These are phyloP conservation scores for Leccinum uliginosum DNA, from an alignment of 768 basidiomycete genomes.

Conservation along the genomic window DNA sequence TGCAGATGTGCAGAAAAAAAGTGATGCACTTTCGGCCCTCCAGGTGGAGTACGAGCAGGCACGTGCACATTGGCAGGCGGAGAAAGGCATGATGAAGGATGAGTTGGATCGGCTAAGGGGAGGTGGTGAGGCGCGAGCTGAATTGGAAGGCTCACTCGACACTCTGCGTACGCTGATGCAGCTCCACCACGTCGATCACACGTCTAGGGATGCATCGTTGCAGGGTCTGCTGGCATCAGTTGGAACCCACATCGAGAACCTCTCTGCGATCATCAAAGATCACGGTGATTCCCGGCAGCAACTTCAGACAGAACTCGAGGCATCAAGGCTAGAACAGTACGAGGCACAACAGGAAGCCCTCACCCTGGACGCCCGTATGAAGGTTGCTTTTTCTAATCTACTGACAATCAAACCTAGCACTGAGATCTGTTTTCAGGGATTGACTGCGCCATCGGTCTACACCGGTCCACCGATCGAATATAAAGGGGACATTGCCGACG, in stretches of 20 bases:
- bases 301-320: constrained; percentile 54
- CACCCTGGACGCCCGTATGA: constrained; percentile 35
- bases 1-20: constrained; percentile 40
- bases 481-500: constrained; percentile 46
- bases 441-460: constrained; percentile 19
- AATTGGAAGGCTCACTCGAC: constrained; percentile 49
- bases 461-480: constrained; percentile 27
- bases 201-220: constrained; percentile 46
- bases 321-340: constrained; percentile 49
- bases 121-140: constrained; percentile 37
- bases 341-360: constrained; percentile 40
- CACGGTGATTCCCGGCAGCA: constrained; percentile 42
- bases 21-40: constrained; percentile 36
- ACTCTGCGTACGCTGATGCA: constrained; percentile 50
- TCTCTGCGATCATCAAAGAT: constrained; percentile 42
- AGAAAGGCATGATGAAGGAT: constrained; percentile 46
- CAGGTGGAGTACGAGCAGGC: constrained; percentile 41
- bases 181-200: constrained; percentile 51
- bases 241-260: constrained; percentile 46
- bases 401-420: background rate
- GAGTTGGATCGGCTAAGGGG: constrained; percentile 44
- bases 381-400: constrained; percentile 24
- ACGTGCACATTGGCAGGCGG: constrained; percentile 47
- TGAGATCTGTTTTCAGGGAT: constrained; percentile 19
- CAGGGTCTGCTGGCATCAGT: constrained; percentile 47